These are phyloP conservation scores for Alternaria tenuissima DNA, from an alignment of 2,329 filamentous ascomycete genomes.

Conservation along the genomic window DNA sequence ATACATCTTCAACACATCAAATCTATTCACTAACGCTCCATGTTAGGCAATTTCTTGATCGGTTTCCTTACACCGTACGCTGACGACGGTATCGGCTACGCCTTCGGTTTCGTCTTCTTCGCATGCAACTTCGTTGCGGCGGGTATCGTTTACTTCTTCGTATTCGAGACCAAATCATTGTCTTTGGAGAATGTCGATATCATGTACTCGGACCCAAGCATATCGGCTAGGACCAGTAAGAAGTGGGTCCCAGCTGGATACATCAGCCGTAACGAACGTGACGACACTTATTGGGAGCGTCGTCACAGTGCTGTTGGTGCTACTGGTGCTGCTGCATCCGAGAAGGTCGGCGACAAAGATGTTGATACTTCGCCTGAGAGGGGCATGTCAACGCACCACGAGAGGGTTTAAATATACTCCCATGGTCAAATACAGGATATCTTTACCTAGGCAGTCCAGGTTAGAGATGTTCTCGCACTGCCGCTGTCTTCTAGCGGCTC, in stretches of 20 bases:
- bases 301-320: slow-evolving; percentile 30
- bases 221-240: slow-evolving; percentile 42
- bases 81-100: slow-evolving; percentile 44
- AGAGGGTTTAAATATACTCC: slow-evolving; percentile 3
- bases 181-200: slow-evolving; percentile 48
- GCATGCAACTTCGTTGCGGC: slow-evolving; percentile 46
- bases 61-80: slow-evolving; percentile 48
- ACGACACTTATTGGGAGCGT: slow-evolving; percentile 38
- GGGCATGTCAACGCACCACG: slow-evolving; percentile 32
- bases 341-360: slow-evolving; percentile 32
- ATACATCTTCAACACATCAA: neutral
- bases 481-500: neutral
- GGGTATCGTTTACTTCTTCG: slow-evolving; percentile 45
- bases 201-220: slow-evolving; percentile 43
- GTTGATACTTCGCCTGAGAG: slow-evolving; percentile 30
- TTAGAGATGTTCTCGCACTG: neutral
- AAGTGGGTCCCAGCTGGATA: slow-evolving; percentile 48
- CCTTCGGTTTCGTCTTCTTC: slow-evolving; percentile 48
- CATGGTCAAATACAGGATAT: neutral
- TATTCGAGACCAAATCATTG: slow-evolving; percentile 45
- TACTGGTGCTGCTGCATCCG: slow-evolving; percentile 13
- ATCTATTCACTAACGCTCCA: slow-evolving; percentile 27
- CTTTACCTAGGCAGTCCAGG: neutral
- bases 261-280: slow-evolving; percentile 40
- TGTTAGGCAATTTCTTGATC: slow-evolving; percentile 49